A percentile compares a stretch with the other conserved stretches of the same genome.
Evolutionary conservation across 2,329 filamentous ascomycete genomes (phyloP).

Genomic region (Penicillium sp.): DNA sequence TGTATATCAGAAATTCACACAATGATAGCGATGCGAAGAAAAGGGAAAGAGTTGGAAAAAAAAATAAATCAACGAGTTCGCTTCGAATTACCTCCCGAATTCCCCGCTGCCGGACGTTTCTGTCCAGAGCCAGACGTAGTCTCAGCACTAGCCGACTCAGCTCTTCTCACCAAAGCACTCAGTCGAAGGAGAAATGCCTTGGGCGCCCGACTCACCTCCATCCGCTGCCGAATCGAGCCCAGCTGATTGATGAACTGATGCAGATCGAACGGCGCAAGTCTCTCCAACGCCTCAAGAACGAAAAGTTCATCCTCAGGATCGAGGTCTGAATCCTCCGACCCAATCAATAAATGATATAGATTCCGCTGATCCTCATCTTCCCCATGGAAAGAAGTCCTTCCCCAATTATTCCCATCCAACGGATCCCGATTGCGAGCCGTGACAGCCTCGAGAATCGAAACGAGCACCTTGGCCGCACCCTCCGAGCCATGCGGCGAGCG

Average conservation of each 20-base stretch:
- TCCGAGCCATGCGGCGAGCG: conserved; percentile 43
- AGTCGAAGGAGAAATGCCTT: conserved; percentile 40
- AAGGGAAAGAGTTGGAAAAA: conserved; percentile 7
- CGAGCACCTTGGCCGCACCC: conserved; percentile 42
- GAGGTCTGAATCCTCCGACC: conserved; percentile 33
- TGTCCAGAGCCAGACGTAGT: conserved; percentile 27
- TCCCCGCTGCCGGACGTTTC: conserved; percentile 38
- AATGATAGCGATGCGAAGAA: conserved; percentile 1
- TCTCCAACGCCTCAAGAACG: conserved; percentile 45
- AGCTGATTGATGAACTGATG: conserved; percentile 36
- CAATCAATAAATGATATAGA: conserved; percentile 47
- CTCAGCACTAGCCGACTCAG: conserved; percentile 27
- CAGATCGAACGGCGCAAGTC: conserved; percentile 36
- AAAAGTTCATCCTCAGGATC: conserved; percentile 36
- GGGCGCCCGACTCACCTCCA: conserved; percentile 49
- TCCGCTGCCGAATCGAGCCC: conserved; percentile 41
- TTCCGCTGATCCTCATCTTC: conserved; percentile 49
- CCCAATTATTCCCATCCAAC: conserved; percentile 42
- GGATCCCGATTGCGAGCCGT: conserved; percentile 45
- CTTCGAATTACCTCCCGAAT: conserved; percentile 37
- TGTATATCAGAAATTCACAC: conserved; percentile 1
- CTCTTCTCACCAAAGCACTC: conserved; percentile 33
- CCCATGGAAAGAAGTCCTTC: conserved; percentile 34
- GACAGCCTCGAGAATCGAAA: conserved; percentile 44
- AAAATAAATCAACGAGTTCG: conserved; percentile 33